Base-by-base conservation (phyloP, 345 rosid genomes). In the Hibiscus mutabilis region DNA sequence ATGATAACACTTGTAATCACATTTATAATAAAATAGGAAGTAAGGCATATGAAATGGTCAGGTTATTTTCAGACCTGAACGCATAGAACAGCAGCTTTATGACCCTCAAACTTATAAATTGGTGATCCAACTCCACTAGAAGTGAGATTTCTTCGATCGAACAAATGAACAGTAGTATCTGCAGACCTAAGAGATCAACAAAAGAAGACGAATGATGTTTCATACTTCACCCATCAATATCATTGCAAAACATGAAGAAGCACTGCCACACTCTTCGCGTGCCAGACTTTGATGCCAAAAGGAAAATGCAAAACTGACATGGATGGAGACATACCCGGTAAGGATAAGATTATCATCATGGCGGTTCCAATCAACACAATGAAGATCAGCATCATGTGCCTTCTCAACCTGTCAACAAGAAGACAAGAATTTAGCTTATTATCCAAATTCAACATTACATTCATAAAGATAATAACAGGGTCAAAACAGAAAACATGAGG, bases 281-380 rank as follows among this genome's bases (percentile, higher is more conserved):
- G 13, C 44, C 46, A 53, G 14, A 68, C 24, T 29, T 53, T 15
- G 25, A 70, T 16, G 55, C 40, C 19, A 31, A 16, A 58, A 61
- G 3, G 25, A 65, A 67, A 64, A 4, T 27, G 55, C 57, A 75
- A 21, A 37, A 47, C 47, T 63, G 44, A 35, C 42, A 53, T 65
- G 68, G 22, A 74, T 10, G 4, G 51, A 59, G 66, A 61, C 75
- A 75, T 88, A 95, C 99, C 99, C 99, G 0, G 99, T 92, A 55
- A 95, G 75, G 74, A 95, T 89, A 77, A 92, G 86, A 79, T 91
- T 92, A 76, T 86, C 84, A 68, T 90, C 96, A 78, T 89, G 93
- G 53, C 94, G 93, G 78, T 88, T 95, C 99, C 99, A 91, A 74
- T 95, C 99, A 69, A 95, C 96, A 84, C 96, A 92, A 79, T 95